Evolutionary conservation across 1,139 yeast genomes (phyloP).

Genomic region (Kurtzmaniella quercitrusa): DNA sequence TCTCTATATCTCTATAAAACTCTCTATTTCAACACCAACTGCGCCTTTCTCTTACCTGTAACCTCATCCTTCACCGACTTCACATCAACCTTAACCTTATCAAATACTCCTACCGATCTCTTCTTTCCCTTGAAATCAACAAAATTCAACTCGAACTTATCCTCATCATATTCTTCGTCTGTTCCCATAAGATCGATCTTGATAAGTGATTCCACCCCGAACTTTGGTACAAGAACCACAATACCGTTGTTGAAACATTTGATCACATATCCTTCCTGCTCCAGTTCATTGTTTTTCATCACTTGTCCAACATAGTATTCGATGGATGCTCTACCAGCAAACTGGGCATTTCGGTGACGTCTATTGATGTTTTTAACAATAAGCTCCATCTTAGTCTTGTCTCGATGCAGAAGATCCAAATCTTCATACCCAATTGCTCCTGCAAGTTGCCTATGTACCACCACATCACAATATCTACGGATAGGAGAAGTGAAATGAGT

Average conservation of each 20-base stretch:
- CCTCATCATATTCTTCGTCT: constrained; percentile 72
- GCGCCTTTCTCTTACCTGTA: constrained; percentile 92
- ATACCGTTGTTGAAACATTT: constrained; percentile 93
- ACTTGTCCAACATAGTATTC: constrained; percentile 98
- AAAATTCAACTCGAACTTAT: constrained; percentile 65
- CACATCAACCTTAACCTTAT: constrained; percentile 78
- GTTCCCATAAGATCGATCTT: constrained; percentile 70
- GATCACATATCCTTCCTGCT: constrained; percentile 87
- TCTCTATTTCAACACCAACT: constrained; percentile 50
- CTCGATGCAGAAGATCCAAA: constrained; percentile 77
- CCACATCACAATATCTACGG: constrained; percentile 95
- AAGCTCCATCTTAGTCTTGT: constrained; percentile 83
- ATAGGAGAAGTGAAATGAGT: constrained; percentile 99
- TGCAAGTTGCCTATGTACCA: constrained; percentile 95
- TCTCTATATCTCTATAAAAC: too few relatives aligned
- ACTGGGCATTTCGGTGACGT: constrained; percentile 96
- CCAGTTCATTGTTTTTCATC: constrained; percentile 70
- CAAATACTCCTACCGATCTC: constrained; percentile 69
- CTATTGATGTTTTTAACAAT: constrained; percentile 86
- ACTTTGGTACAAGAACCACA: constrained; percentile 92
- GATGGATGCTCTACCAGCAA: constrained; percentile 97
- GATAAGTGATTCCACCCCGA: constrained; percentile 93
- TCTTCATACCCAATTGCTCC: constrained; percentile 95
- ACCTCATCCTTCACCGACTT: constrained; percentile 78
- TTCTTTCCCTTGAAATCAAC: constrained; percentile 36